phyloP scores from a whole-genome alignment of 257 asterid genomes.

The Lantana camara region DNA sequence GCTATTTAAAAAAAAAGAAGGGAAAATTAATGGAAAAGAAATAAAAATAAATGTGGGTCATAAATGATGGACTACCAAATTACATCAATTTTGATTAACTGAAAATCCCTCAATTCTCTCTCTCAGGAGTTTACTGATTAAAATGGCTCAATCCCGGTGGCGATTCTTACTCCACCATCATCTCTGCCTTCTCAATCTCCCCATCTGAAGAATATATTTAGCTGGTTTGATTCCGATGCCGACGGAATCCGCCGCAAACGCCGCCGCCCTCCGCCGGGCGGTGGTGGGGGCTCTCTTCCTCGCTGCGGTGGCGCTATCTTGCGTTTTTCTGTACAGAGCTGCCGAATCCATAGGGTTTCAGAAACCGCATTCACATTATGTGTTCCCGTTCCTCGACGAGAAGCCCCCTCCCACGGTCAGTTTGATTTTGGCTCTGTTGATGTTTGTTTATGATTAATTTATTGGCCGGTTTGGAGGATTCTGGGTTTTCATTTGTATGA shows the following conservation, averaged over 20 bases:
- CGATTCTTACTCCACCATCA: background rate
- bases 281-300: slow-evolving; percentile 14
- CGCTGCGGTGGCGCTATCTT: slow-evolving; percentile 11
- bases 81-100: too few relatives aligned
- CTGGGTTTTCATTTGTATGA: background rate
- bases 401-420: slow-evolving; percentile 26
- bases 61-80: too few relatives aligned
- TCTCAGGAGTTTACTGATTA: background rate
- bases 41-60: too few relatives aligned
- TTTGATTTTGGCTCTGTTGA: background rate
- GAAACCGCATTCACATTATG: slow-evolving; percentile 1
- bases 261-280: slow-evolving; percentile 27
- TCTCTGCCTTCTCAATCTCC: background rate
- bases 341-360: slow-evolving; percentile 20
- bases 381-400: slow-evolving; percentile 4
- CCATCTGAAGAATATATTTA: background rate
- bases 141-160: slow-evolving; percentile 21
- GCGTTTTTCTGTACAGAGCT: slow-evolving; percentile 27
- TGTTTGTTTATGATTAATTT: background rate
- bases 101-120: background rate
- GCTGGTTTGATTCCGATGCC: background rate
- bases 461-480: background rate
- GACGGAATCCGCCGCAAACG: background rate
- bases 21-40: too few relatives aligned
- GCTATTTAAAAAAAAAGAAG: too few relatives aligned